A percentile compares a stretch with the other conserved stretches of the same genome.
These are phyloP conservation scores for Friedmanniomyces endolithicus DNA, from an alignment of 495 filamentous ascomycete species.

Conservation along the genomic window DNA sequence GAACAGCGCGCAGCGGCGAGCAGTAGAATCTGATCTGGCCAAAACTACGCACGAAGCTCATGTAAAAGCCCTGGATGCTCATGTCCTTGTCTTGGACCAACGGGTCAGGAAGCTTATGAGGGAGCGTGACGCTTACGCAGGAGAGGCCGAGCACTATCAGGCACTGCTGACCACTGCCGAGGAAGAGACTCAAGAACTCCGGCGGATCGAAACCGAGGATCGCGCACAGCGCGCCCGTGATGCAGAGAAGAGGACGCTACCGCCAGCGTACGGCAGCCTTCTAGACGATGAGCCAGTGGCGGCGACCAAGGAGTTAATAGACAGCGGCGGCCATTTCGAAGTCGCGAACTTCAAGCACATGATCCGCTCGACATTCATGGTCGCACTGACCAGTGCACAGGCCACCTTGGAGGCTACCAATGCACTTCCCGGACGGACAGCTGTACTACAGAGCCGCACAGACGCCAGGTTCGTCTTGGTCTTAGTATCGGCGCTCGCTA, in stretches of 20 bases:
- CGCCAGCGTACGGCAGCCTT: conserved; percentile 8
- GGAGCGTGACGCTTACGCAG: background rate
- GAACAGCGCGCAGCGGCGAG: background rate
- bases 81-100: background rate
- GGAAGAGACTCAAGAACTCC: conserved; percentile 3
- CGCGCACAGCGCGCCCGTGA: background rate
- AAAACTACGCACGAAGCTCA: background rate
- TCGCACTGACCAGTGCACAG: background rate
- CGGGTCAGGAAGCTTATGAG: background rate
- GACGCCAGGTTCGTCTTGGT: background rate
- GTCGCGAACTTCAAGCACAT: conserved; percentile 6
- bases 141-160: background rate
- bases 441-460: background rate
- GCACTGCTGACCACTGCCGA: background rate
- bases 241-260: background rate
- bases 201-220: conserved; percentile 8
- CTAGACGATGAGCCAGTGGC: background rate
- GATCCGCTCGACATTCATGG: conserved; percentile 1
- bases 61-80: background rate
- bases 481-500: background rate
- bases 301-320: background rate
- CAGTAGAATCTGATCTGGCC: background rate
- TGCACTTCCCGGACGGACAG: background rate
- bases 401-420: background rate
- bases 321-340: conserved; percentile 2